A percentile compares a stretch with the other conserved stretches of the same genome.
Conservation (phyloP, 345 rosid genomes). For the Garcia nutans region DNA sequence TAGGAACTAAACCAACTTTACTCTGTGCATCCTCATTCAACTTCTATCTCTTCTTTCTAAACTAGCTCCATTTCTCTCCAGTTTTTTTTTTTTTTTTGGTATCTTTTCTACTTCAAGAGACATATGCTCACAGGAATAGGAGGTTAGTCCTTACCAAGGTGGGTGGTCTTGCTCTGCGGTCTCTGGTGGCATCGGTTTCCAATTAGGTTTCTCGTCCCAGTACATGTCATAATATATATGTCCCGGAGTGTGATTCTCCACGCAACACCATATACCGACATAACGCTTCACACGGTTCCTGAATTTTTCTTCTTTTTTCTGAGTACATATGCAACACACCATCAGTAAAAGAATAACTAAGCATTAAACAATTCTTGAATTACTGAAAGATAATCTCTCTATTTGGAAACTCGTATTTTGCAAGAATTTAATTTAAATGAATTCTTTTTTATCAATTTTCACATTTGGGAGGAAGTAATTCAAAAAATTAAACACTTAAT, state of each 20-base stretch:
- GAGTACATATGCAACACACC: constrained; percentile 16
- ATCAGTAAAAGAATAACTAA: constrained; percentile 9
- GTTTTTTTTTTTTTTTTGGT: too few relatives aligned
- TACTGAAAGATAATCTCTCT: too few relatives aligned
- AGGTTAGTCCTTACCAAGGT: constrained; percentile 27
- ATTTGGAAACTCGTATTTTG: too few relatives aligned
- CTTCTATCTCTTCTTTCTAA: neutral
- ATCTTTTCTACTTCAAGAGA: neutral
- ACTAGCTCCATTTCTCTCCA: neutral
- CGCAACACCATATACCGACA: constrained; percentile 96
- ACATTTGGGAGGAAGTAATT: too few relatives aligned
- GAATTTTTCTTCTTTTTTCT: constrained; percentile 70
- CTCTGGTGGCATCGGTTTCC: constrained; percentile 88
- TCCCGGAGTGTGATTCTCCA: constrained; percentile 69
- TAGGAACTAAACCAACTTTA: neutral
- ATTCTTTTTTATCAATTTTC: too few relatives aligned
- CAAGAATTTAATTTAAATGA: too few relatives aligned
- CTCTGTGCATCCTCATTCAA: neutral
- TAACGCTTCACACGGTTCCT: constrained; percentile 74
- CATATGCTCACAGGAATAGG: neutral
- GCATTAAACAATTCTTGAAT: neutral
- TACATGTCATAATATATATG: constrained; percentile 92
- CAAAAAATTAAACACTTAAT: too few relatives aligned
- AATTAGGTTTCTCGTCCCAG: constrained; percentile 94
- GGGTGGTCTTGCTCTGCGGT: constrained; percentile 76